Conservation (phyloP, 192 early-diverging fungal species). For the Backusella mclennaniae region DNA sequence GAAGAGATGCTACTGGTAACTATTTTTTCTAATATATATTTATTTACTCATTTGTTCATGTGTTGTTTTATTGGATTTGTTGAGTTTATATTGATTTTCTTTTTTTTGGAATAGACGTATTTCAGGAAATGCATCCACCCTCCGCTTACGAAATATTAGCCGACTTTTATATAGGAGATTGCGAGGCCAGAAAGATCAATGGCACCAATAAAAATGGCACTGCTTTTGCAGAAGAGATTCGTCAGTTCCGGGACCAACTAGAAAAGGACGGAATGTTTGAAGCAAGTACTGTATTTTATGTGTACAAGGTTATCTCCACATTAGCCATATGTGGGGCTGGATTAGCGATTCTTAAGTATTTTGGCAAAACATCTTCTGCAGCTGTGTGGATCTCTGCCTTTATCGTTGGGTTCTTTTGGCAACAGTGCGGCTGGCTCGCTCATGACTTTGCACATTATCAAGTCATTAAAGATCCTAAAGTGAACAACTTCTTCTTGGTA, state of each 20-base stretch:
- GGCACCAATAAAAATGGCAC: constrained; percentile 35
- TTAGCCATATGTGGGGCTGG: constrained; percentile 49
- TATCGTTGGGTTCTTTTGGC: constrained; percentile 74
- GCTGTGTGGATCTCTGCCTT: constrained; percentile 55
- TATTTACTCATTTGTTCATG: background rate
- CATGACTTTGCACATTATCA: constrained; percentile 85
- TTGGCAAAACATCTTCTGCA: constrained; percentile 50
- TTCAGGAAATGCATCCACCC: constrained; percentile 74
- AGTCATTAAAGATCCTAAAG: constrained; percentile 63
- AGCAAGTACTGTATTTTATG: constrained; percentile 67
- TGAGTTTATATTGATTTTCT: constrained; percentile 8
- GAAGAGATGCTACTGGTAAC: constrained; percentile 70
- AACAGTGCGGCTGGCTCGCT: constrained; percentile 87
- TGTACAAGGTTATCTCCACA: constrained; percentile 57
- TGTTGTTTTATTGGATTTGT: background rate
- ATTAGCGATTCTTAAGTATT: constrained; percentile 46
- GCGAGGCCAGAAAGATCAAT: constrained; percentile 30
- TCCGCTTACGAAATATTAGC: constrained; percentile 62
- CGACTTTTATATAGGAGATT: constrained; percentile 76
- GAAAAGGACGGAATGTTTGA: constrained; percentile 58
- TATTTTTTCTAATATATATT: too few relatives aligned
- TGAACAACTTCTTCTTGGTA: constrained; percentile 65
- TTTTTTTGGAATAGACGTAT: constrained; percentile 51
- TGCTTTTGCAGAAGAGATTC: constrained; percentile 59
- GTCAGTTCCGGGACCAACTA: constrained; percentile 54